Percentiles rank a stretch among this genome's conserved stretches.
Evolutionary conservation across 78 protist genomes (phyloP).

Genomic region (Dictyostelium capitatum): DNA sequence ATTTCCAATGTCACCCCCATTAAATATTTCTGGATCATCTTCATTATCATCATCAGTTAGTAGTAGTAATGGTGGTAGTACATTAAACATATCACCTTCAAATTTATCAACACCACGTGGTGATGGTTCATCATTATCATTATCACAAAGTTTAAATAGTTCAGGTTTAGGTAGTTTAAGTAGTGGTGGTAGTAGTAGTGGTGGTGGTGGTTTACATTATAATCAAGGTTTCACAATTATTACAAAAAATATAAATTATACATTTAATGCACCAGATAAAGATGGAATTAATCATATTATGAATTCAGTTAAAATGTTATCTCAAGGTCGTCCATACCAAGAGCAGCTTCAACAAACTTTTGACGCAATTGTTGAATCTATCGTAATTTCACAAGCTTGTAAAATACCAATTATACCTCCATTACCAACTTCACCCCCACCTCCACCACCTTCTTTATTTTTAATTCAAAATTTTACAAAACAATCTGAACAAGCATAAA

Average conservation of each 20-base stretch:
- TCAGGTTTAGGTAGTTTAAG: background rate
- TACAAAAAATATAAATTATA: constrained; percentile 21
- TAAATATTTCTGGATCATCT: background rate
- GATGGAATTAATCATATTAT: constrained; percentile 18
- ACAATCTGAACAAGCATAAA: constrained; percentile 6
- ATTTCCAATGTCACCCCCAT: background rate
- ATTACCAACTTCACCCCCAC: constrained; percentile 69
- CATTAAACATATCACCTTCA: background rate
- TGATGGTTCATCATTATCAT: background rate
- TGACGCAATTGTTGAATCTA: constrained; percentile 43
- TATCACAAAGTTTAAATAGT: background rate
- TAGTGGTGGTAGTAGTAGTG: background rate
- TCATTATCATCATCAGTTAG: background rate
- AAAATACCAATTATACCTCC: constrained; percentile 48
- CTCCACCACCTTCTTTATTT: constrained; percentile 16
- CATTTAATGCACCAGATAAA: constrained; percentile 47
- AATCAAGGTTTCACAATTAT: constrained; percentile 19
- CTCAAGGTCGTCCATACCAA: constrained; percentile 35
- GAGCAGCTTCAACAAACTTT: constrained; percentile 13
- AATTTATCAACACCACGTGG: constrained; percentile 16
- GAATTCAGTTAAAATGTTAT: constrained; percentile 18
- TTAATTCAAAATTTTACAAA: background rate
- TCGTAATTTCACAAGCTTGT: constrained; percentile 20
- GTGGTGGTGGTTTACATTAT: constrained; percentile 14
- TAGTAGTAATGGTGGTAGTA: background rate